Conservation (phyloP, 305 asterid genomes). For the Fraxinus ornus region DNA sequence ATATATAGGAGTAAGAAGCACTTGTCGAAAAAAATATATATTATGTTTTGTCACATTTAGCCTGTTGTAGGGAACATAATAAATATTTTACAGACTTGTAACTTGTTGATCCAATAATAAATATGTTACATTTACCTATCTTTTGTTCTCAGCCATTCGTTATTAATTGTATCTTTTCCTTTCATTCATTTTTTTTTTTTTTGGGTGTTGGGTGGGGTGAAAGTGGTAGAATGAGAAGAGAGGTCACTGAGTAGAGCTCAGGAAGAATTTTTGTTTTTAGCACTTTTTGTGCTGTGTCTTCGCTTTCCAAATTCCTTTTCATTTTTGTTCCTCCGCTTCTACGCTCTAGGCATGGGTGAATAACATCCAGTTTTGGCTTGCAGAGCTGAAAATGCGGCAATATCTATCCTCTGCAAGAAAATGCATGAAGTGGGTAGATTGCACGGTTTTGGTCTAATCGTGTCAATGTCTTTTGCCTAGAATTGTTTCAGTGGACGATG, state of each 20-base stretch:
- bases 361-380: not conserved
- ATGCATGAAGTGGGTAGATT: not conserved
- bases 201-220: not conserved
- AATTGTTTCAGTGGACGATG: slow-evolving; percentile 17
- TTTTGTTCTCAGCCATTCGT: not conserved
- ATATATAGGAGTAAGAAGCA: not conserved
- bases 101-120: not conserved
- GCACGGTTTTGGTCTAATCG: slow-evolving; percentile 5
- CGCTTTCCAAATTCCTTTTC: not conserved
- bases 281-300: not conserved
- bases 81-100: slow-evolving; percentile 6
- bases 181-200: not conserved
- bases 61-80: not conserved
- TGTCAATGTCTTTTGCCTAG: not conserved
- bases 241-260: not conserved
- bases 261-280: not conserved
- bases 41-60: slow-evolving; percentile 7
- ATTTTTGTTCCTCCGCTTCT: not conserved
- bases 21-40: not conserved
- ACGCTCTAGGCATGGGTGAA: not conserved
- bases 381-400: not conserved
- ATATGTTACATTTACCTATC: not conserved
- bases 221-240: not conserved
- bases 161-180: slow-evolving; percentile 1
- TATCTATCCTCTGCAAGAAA: slow-evolving; percentile 1